Conservation (phyloP, 352 stramenopile genomes). For the Globisporangium camurandrum region DNA sequence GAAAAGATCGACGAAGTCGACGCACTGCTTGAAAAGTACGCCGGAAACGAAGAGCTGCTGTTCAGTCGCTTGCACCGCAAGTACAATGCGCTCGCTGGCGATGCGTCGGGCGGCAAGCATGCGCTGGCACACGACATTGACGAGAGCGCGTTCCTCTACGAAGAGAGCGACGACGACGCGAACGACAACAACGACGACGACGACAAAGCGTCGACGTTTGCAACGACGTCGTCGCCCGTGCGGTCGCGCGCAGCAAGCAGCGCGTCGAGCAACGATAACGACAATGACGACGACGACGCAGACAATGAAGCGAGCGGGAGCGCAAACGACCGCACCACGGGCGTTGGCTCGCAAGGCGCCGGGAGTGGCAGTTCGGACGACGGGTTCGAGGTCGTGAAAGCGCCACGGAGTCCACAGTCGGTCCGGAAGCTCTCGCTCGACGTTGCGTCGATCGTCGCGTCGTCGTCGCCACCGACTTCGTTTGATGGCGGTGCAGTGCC, state of each 20-base stretch:
- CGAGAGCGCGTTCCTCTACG: constrained; percentile 41
- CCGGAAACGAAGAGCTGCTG: constrained; percentile 70
- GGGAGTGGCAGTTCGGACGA: constrained; percentile 31
- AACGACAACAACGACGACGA: background rate
- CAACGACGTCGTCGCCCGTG: too few relatives aligned
- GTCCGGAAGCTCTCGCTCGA: constrained; percentile 9
- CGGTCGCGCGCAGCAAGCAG: constrained; percentile 12
- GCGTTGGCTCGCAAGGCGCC: constrained; percentile 8
- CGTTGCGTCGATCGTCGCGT: too few relatives aligned
- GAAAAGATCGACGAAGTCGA: constrained; percentile 55
- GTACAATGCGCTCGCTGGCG: constrained; percentile 48
- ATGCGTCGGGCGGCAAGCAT: constrained; percentile 21
- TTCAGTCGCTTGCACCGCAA: constrained; percentile 72
- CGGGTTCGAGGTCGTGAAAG: constrained; percentile 32
- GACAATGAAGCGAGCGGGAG: constrained; percentile 20
- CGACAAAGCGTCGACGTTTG: background rate
- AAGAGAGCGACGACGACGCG: constrained; percentile 11
- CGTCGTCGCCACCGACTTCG: constrained; percentile 7
- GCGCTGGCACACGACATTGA: constrained; percentile 26
- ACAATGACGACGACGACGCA: constrained; percentile 22
- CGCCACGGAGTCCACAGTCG: constrained; percentile 11
- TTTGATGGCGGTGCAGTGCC: constrained; percentile 12
- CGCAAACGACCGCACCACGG: constrained; percentile 7
- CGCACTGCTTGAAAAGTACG: constrained; percentile 62
- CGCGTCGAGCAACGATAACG: constrained; percentile 25